Base-by-base conservation (phyloP, 2,329 filamentous ascomycete species). In the Talaromyces pinophilus region DNA sequence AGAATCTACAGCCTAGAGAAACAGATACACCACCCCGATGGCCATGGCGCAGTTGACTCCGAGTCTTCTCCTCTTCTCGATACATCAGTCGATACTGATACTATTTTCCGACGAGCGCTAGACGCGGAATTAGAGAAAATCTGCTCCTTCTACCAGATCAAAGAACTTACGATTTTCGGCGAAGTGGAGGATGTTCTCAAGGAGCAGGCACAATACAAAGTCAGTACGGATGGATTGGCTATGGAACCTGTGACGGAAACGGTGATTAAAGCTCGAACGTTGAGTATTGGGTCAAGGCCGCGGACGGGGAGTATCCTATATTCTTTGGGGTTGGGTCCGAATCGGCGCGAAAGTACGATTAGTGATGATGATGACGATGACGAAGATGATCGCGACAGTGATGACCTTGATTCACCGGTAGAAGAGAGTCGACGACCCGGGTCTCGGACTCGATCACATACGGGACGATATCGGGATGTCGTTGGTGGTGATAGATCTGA, bases 1-100 rank as follows among this genome's bases (percentile, higher is more conserved):
- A 96, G 92, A 66, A 98, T 99, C 73, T 99, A 98, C 81, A 89
- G 91, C 69, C 90, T 99, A 70, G 95, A 99, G 82, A 96, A 96
- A 79, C 87, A 89, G 64, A 83, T 90, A 63, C 86, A 95, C 77
- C 88, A 90, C 68, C 74, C 78, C 2, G 78, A 81, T 63, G 81
- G 85, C 48, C 75, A 77, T 30, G 80, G 82, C 22, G 77, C 79
- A 64, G 82, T 86, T 67, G 94, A 98, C 80, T 86, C 88, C 72
- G 95, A 99, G 82, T 90, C 89, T 6, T 90, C 93, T 11, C 93
- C 95, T 5, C 86, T 99, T 48, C 89, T 99, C 67, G 82, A 84
- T 67, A 84, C 85, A 67, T 73, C 80, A 30, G 80, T 83, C 55
- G 90, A 96, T 67, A 90, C 93, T 15, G 93, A 98, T 76, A 85